Base-by-base conservation (phyloP, 2,329 filamentous ascomycete species). In the Venturia asperata region DNA sequence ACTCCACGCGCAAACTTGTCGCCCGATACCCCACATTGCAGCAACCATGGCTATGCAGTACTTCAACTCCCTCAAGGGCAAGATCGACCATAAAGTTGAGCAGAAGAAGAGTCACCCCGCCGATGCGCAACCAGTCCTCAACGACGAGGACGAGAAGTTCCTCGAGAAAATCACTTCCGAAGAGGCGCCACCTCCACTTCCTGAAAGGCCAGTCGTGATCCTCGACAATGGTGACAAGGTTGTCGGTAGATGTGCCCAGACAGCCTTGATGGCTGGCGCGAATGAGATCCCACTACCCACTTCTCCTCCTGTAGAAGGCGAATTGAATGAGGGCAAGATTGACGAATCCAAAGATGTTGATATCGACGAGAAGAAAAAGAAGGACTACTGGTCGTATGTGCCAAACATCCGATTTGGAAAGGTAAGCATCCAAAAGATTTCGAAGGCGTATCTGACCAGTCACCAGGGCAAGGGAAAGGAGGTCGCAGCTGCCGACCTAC, bases 141-240 rank as follows among this genome's bases (percentile, higher is more conserved):
- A 82, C 21, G 79, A 83, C n/a, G 84, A 85, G 70, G 85, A 87
- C 67, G 82, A 86, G 69, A 76, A 79, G 63, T 87, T 86, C 69
- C 73, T 87, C 42, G 76, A 79, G 64, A 75, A 76, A 42, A 79
- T 85, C 41, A 80, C 80, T 3, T 75, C 77, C 21, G 72, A 74
- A 61, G 74, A 76, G 67, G 71, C 73, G 43, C 70, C 75, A 3
- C 75, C 77, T 1, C 76, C 77, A 15, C 72, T 79, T 9, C 78
- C 78, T 10, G 71, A 70, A 11, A 71, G 74, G 39, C 75, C 74
- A 5, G 71, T 69, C 4, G 72, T 73, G 19, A 71, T 74, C 21
- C 67, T 72, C 15, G 72, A 76, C 27, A 69, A 73, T 11, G 75
- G 75, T 9, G 69, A 74, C 66, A 73, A 72, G 68, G 74, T 70